Evolutionary conservation across 2,329 filamentous ascomycete genomes (phyloP), one percentile per base, ranked within the genome.

Genomic region (Cordyceps tenuipes): DNA sequence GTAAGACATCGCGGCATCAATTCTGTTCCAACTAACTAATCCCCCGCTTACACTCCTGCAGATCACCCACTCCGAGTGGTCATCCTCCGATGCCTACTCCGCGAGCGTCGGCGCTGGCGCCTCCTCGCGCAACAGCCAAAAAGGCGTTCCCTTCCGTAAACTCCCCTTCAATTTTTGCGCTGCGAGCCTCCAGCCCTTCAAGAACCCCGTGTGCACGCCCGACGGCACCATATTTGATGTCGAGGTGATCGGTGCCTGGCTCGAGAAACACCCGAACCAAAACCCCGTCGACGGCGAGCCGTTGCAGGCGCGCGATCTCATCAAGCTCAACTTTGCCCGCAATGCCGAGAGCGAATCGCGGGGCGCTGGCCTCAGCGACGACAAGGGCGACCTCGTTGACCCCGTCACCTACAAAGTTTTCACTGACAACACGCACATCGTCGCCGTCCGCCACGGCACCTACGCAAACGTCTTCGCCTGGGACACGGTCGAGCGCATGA

Each of bases 101-200:
- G 91, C 91, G 66, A 92, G 86, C 71, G 87, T 82, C 31, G 89
- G 89, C 67, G 81, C 87, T 60, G 85, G 85, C 66, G 83, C 88
- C 60, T 72, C 82, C 70, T 73, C 80, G 73, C 72, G 80, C 52
- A 75, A 75, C 23, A 82, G 84, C 64, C 66, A 66, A 51, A 57
- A 62, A 31, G 67, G 62, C 57, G 81, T 84, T 53, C 82, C 83
- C 43, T 97, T 97, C 78, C 90, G 88, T 69, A 88, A 91, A 50
- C 83, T 99, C 1, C 94, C 95, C 34, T 99, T 95, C 83, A 97
- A 97, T 80, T 97, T 94, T 77, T 99, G 94, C 82, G 91, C 94
- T 63, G 87, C 96, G 44, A 96, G 90, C 62, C 86, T 99, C 39
- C 94, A 97, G 71, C 95, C 95, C 8, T 99, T 97, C 78, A 85